A percentile compares a stretch with the other conserved stretches of the same genome.
Evolutionary conservation across 345 rosid species (phyloP).

Genomic region (Eucalyptus curtisii): DNA sequence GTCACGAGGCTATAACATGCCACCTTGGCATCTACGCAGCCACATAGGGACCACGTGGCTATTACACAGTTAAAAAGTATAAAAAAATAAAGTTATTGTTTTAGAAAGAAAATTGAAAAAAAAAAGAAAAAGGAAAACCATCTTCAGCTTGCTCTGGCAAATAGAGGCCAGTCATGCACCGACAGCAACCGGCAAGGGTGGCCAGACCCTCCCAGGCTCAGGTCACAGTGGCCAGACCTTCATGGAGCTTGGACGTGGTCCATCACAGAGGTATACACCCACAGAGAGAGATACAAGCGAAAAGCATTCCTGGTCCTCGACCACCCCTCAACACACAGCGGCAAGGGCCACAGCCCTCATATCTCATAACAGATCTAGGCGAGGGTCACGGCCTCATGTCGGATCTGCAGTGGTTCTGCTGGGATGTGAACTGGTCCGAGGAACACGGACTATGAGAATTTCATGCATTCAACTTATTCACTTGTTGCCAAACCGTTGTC

Average conservation of each 20-base stretch:
- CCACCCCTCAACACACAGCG: background rate
- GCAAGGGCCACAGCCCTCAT: too few relatives aligned
- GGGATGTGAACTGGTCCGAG: background rate
- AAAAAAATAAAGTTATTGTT: accelerated
- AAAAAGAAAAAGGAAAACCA: too few relatives aligned
- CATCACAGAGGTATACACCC: background rate
- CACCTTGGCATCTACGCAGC: too few relatives aligned
- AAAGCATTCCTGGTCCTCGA: background rate
- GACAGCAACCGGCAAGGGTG: accelerated
- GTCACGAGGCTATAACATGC: too few relatives aligned
- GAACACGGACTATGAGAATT: background rate
- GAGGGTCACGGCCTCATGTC: background rate
- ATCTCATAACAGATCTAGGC: background rate
- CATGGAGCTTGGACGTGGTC: too few relatives aligned
- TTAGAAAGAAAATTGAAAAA: too few relatives aligned
- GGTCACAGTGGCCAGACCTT: too few relatives aligned
- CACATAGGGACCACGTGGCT: too few relatives aligned
- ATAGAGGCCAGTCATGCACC: too few relatives aligned
- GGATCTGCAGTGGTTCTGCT: background rate
- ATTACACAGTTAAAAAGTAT: too few relatives aligned
- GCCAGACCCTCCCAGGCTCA: too few relatives aligned
- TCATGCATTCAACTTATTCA: background rate
- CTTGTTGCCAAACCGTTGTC: background rate
- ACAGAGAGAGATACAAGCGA: background rate
- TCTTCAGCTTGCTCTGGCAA: too few relatives aligned